Evolutionary conservation across 176 grass and related monocot species (phyloP).

Genomic region (Zoysia japonica): DNA sequence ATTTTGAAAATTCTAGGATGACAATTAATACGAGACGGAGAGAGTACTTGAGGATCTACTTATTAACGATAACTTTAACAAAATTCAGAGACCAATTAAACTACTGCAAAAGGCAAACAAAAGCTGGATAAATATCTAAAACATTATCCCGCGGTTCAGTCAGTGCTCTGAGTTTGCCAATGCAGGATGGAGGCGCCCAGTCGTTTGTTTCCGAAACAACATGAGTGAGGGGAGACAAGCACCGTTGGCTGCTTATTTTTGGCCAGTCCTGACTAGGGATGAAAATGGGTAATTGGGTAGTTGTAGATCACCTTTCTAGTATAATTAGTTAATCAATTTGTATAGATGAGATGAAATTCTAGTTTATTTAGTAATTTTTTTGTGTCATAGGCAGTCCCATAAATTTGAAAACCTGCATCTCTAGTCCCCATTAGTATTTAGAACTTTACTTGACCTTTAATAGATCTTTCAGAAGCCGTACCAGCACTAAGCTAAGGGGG

Average conservation of each 20-base stretch:
- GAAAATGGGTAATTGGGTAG: too few species aligned
- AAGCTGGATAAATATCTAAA: constrained; percentile 23
- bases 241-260: constrained; percentile 37
- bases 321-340: too few species aligned
- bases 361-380: too few species aligned
- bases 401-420: too few species aligned
- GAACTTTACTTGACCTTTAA: constrained; percentile 38
- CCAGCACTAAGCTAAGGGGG: constrained; percentile 27
- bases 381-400: too few species aligned
- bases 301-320: too few species aligned
- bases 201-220: constrained; percentile 11
- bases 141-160: constrained; percentile 46
- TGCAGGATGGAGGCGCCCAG: constrained; percentile 15
- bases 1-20: too few species aligned
- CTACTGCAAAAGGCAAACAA: constrained; percentile 17
- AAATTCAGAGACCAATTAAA: constrained; percentile 6
- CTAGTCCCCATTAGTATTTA: too few species aligned
- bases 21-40: too few species aligned
- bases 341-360: too few species aligned
- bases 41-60: too few species aligned
- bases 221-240: constrained; percentile 32
- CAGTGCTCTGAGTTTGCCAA: constrained; percentile 43
- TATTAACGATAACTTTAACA: neutral
- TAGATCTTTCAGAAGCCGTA: constrained; percentile 36
- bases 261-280: neutral